Base-by-base conservation (phyloP, 2,329 filamentous ascomycete species). In the Coccinonectria pachysandricola region DNA sequence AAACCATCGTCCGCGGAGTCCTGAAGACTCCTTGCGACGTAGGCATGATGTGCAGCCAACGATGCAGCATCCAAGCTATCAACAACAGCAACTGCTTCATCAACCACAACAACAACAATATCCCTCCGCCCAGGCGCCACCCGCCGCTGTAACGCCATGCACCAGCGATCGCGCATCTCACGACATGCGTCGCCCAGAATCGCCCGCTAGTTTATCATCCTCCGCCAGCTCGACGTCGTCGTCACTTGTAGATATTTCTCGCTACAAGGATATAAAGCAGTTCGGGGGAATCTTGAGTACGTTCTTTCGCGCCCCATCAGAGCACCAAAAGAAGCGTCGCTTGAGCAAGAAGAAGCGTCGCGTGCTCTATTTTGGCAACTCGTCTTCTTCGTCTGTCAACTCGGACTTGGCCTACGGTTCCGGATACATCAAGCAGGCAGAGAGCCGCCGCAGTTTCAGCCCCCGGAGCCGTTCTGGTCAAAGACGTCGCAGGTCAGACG, bases 401-500 rank as follows among this genome's bases (percentile, higher is more conserved):
- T 71, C 68, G 12, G 78, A 83, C 45, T 55, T 82, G 34, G 76
- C 76, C 7, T 82, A 80, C 46, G 76, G 77, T 7, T 64, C 57
- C 28, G 75, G 73, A 10, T 77, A 67, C 36, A 57, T 71, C 23
- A 63, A 62, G 34, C 53, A 55, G 18, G 32, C 41, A 7, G 54
- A 49, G 35, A 45, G 42, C 27, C 46, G 45, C 19, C 46, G 45
- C 19, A 48, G 39, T 22, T 38, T 45, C 12, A 46, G 47, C 27
- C 43, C 44, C 15, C 37, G 38, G 27, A 43, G 38, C 13, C 40
- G 25, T 12, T 35, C 35, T n/a, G 35, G 32, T 9, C 31, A 30
- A 27, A 27, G 28, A 20, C 36, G 39, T 18, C 36, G 28, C 19
- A 32, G 36, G 24, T 37, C 38, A 18, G 40, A 39, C 9, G 37